Evolutionary conservation across 371 early-diverging fungal genomes (phyloP).

Genomic region (Rhizopus delemar): DNA sequence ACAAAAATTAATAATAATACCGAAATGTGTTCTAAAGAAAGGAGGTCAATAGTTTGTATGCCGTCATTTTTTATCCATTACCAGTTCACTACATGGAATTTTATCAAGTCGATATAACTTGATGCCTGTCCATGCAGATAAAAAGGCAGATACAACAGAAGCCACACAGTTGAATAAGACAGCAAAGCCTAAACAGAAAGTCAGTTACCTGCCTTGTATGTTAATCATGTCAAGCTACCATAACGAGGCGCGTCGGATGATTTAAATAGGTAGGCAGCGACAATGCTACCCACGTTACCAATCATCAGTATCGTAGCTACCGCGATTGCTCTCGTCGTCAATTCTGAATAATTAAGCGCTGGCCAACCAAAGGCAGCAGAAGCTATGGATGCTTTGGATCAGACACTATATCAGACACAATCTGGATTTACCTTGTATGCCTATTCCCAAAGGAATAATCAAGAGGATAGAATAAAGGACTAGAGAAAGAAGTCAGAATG

Average conservation of each 20-base stretch:
- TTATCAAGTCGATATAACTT: constrained; percentile 22
- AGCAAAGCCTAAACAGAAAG: constrained; percentile 19
- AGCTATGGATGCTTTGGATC: constrained; percentile 8
- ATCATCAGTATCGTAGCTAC: constrained; percentile 29
- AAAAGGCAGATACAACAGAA: constrained; percentile 9
- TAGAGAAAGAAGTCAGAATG: constrained; percentile 6
- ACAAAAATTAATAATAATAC: too few species aligned
- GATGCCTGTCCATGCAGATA: constrained; percentile 20
- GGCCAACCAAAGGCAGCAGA: constrained; percentile 35
- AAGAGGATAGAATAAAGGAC: constrained; percentile 21
- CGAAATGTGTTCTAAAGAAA: too few species aligned
- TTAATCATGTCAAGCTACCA: constrained; percentile 10
- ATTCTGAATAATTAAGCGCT: constrained; percentile 27
- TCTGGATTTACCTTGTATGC: constrained; percentile 29
- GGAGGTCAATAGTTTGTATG: too few species aligned
- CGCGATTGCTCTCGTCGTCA: constrained; percentile 31
- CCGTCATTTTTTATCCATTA: too few species aligned
- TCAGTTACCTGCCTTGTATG: background rate
- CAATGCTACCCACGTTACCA: constrained; percentile 31
- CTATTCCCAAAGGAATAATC: constrained; percentile 28
- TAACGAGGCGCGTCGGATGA: constrained; percentile 29
- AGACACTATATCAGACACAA: background rate
- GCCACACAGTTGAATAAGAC: constrained; percentile 19
- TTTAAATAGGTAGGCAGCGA: constrained; percentile 34
- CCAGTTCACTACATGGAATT: too few species aligned